These are phyloP conservation scores for Lanmaoa rubissima DNA, from an alignment of 768 basidiomycete genomes.

Conservation along the genomic window DNA sequence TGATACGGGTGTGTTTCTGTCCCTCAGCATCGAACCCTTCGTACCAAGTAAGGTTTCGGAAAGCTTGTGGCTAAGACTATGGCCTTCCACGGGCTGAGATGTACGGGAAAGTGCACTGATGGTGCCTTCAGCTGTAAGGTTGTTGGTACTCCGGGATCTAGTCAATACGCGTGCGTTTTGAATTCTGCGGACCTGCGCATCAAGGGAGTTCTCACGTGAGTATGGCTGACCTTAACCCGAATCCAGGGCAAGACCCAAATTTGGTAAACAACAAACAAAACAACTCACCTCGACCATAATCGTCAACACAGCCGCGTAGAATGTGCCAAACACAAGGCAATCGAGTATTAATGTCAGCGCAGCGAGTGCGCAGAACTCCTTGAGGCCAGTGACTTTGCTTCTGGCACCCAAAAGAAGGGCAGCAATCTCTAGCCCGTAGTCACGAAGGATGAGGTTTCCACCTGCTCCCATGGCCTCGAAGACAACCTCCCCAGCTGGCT, in stretches of 20 bases:
- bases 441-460: constrained; percentile 83
- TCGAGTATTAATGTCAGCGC: constrained; percentile 86
- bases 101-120: constrained; percentile 30
- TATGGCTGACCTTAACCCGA: constrained; percentile 12
- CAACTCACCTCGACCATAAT: constrained; percentile 89
- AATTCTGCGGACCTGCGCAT: constrained; percentile 63
- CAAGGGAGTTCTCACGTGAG: constrained; percentile 4
- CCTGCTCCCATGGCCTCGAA: constrained; percentile 77
- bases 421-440: constrained; percentile 90
- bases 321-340: constrained; percentile 85
- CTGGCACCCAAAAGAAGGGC: constrained; percentile 87
- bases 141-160: constrained; percentile 34
- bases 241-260: not conserved
- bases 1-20: constrained; percentile 40
- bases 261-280: constrained; percentile 8
- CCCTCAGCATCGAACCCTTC: constrained; percentile 48
- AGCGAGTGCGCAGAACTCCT: constrained; percentile 93
- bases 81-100: constrained; percentile 17
- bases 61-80: constrained; percentile 23
- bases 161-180: constrained; percentile 55
- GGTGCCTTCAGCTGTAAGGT: constrained; percentile 30
- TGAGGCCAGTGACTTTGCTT: constrained; percentile 82
- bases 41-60: constrained; percentile 40
- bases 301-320: constrained; percentile 84
- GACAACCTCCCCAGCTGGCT: constrained; percentile 81